phyloP scores from a whole-genome alignment of 2,329 filamentous ascomycete genomes.

The Talaromyces sp. region DNA sequence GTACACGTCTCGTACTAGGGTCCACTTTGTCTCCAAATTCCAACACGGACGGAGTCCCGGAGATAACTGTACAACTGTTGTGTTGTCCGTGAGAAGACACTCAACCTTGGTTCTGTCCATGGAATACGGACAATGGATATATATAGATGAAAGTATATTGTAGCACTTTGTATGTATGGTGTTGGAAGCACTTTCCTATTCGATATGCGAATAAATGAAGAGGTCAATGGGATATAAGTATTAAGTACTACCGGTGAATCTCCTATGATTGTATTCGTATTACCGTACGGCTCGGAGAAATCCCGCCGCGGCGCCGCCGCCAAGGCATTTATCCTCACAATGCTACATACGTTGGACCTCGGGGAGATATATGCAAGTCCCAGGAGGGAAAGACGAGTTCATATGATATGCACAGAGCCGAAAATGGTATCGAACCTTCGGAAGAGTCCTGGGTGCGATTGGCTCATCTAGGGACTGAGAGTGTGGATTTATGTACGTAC shows the following conservation, averaged over 20 bases:
- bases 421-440: neutral
- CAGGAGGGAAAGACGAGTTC: neutral
- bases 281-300: neutral
- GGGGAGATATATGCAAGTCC: neutral
- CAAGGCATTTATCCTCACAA: neutral
- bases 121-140: too few relatives aligned
- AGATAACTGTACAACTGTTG: neutral
- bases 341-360: neutral
- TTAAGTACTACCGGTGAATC: neutral
- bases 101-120: neutral
- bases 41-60: neutral
- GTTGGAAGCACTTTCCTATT: constrained; percentile 1
- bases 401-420: neutral
- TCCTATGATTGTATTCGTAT: neutral
- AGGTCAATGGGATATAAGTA: too few relatives aligned
- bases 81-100: neutral
- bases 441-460: neutral
- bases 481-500: neutral
- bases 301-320: too few relatives aligned
- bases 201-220: neutral
- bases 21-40: too few relatives aligned
- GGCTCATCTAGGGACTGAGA: neutral
- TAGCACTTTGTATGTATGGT: neutral
- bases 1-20: neutral
- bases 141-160: neutral